phyloP scores from a whole-genome alignment of 331 rosid genomes.

The Prunus yedoensis region DNA sequence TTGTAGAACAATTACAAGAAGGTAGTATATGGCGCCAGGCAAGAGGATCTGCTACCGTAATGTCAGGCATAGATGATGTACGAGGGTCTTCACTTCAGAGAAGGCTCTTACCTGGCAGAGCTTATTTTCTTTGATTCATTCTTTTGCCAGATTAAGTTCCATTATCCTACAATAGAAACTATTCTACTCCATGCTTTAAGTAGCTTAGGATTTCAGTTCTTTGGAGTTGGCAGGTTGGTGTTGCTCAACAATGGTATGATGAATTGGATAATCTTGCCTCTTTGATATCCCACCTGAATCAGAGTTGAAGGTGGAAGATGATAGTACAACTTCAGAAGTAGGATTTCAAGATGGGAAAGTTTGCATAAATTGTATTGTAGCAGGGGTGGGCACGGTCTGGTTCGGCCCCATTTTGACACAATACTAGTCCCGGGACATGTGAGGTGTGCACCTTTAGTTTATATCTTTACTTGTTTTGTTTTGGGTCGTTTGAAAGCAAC shows the following conservation, averaged over 20 bases:
- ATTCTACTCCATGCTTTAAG: slow-evolving; percentile 15
- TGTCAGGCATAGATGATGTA: slow-evolving; percentile 43
- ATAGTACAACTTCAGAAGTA: slow-evolving; percentile 26
- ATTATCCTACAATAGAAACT: not conserved
- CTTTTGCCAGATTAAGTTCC: not conserved
- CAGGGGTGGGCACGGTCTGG: too few species aligned
- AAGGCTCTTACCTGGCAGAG: slow-evolving; percentile 42
- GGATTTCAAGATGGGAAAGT: slow-evolving; percentile 41
- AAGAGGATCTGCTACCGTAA: slow-evolving; percentile 76
- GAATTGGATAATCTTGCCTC: slow-evolving; percentile 71
- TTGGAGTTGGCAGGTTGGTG: slow-evolving; percentile 52
- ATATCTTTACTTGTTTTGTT: not conserved
- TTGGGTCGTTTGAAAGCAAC: not conserved
- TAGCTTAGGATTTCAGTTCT: slow-evolving; percentile 20
- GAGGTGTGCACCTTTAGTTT: slow-evolving; percentile 53
- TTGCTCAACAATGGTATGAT: slow-evolving; percentile 82
- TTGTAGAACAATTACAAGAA: slow-evolving; percentile 72
- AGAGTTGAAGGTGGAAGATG: slow-evolving; percentile 42
- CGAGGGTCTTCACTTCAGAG: slow-evolving; percentile 40
- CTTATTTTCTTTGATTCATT: not conserved
- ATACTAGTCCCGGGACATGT: slow-evolving; percentile 81
- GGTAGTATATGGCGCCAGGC: slow-evolving; percentile 81
- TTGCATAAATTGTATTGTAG: slow-evolving; percentile 44
- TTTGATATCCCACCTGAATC: slow-evolving; percentile 44
- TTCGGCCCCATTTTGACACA: too few species aligned